Evolutionary conservation across 257 asterid species (phyloP).

Genomic region (Striga asiatica): DNA sequence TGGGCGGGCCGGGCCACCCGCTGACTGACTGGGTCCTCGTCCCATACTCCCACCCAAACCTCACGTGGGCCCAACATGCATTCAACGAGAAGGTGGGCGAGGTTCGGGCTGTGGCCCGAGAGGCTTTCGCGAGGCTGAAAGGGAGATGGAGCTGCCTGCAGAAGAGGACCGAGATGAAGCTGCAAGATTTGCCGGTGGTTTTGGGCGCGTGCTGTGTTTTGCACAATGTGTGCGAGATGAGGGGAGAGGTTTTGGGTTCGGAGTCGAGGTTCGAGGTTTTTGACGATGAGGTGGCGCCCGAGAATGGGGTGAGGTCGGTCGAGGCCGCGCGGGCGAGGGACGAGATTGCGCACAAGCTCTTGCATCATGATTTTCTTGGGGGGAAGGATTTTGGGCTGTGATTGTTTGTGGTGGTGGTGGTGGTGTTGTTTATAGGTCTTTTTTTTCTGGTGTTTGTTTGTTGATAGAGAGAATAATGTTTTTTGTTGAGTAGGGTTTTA

Average conservation of each 20-base stretch:
- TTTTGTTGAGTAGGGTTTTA: too few relatives aligned
- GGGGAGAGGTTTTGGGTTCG: conserved; percentile 34
- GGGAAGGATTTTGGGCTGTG: conserved; percentile 36
- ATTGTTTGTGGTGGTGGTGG: too few relatives aligned
- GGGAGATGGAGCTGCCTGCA: conserved; percentile 72
- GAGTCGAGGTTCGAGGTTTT: conserved; percentile 49
- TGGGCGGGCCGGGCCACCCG: conserved; percentile 43
- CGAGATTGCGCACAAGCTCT: conserved; percentile 64
- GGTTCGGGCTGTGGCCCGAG: conserved; percentile 38
- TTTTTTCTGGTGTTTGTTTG: too few relatives aligned
- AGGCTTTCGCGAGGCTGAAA: conserved; percentile 62
- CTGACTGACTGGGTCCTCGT: conserved; percentile 63
- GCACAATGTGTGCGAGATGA: conserved; percentile 75
- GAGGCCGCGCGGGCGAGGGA: conserved; percentile 42
- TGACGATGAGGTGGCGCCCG: conserved; percentile 49
- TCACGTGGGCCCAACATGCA: conserved; percentile 75
- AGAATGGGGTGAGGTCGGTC: conserved; percentile 33
- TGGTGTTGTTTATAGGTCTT: too few relatives aligned
- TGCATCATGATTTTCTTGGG: conserved; percentile 50
- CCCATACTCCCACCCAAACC: conserved; percentile 44
- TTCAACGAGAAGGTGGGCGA: conserved; percentile 46
- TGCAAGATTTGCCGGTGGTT: conserved; percentile 67
- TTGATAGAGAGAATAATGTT: too few relatives aligned
- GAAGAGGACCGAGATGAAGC: conserved; percentile 81
- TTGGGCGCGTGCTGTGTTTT: conserved; percentile 80